Base-by-base conservation (phyloP, 2,329 filamentous ascomycete species). In the Bisporella sp. region DNA sequence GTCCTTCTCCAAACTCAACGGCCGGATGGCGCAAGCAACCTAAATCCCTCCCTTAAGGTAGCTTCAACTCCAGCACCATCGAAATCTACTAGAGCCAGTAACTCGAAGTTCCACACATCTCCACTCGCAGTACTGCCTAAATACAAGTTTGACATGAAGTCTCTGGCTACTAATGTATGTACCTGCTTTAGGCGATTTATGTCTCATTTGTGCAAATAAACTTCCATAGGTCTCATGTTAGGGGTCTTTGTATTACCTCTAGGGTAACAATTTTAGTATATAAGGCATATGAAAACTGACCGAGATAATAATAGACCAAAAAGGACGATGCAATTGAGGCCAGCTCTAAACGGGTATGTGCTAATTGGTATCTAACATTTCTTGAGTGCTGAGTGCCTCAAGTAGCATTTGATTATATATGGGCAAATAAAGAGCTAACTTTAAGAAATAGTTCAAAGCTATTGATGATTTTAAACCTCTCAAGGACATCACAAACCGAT, bases 101-200 rank as follows among this genome's bases (percentile, higher is more conserved):
- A 51, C 8, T 45, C 45, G 33, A 33, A 48, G 21, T 54, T 59
- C 41, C 51, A 57, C 35, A n/a, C 45, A 32, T 79, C 78, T 4
- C 77, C 79, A 5, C 58, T 79, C 45, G 71, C 76, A 2, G 66
- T 75, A 49, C 70, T 72, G 42, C 69, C 74, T 12, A 78, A 75
- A 59, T 82, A 84, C 64, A 82, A 78, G 56, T 84, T 83, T 55
- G 78, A 84, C 48, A 66, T 89, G 49, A 78, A 80, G 51, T 73
- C 77, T 1, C 71, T 90, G 6, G 71, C 84, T 40, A 77, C 72
- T 43, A 76, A 83, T 59, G 76, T 21, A 21, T 21, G 21, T 21
- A 21, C 21, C 21, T 21, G 21, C 21, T 21, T 21, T 21, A 21
- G 21, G 21, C 21, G 21, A 21, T 21, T 21, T 21, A 3, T 3